Evolutionary conservation across 164 flowering plant species (phyloP).

Genomic region (Umbilicus rupestris): DNA sequence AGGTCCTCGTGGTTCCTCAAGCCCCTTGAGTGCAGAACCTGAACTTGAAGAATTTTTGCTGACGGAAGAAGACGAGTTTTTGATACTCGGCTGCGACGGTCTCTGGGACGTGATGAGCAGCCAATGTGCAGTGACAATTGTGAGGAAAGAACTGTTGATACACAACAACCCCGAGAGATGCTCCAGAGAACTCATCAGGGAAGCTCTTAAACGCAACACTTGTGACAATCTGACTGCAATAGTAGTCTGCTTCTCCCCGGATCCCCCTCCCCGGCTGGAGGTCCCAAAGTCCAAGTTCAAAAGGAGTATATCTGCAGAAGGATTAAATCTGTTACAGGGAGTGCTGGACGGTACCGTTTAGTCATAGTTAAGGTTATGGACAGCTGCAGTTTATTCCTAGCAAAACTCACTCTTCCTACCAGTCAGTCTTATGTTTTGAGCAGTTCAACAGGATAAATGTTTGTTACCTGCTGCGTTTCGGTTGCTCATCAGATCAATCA

Average conservation of each 20-base stretch:
- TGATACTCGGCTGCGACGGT: constrained; percentile 40
- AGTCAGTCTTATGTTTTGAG: background rate
- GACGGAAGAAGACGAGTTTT: constrained; percentile 35
- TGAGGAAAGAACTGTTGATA: constrained; percentile 26
- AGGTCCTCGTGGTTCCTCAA: constrained; percentile 21
- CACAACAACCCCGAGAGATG: constrained; percentile 34
- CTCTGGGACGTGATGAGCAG: constrained; percentile 51
- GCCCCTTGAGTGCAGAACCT: constrained; percentile 35
- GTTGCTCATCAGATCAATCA: no score
- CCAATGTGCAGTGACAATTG: constrained; percentile 38
- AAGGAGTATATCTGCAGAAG: constrained; percentile 54
- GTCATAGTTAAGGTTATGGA: constrained; percentile 2
- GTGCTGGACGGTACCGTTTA: constrained; percentile 15
- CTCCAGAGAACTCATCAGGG: constrained; percentile 27
- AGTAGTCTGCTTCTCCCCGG: constrained; percentile 30
- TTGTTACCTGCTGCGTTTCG: no score
- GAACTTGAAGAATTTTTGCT: constrained; percentile 25
- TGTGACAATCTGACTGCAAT: constrained; percentile 36
- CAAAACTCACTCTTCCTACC: background rate
- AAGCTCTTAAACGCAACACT: constrained; percentile 34
- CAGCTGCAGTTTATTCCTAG: constrained; percentile 1
- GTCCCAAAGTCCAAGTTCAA: constrained; percentile 24
- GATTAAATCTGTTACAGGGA: constrained; percentile 37
- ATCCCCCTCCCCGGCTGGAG: constrained; percentile 37
- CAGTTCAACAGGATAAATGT: no score